Evolutionary conservation across 2,329 filamentous ascomycete genomes (phyloP).

Genomic region (Zymoseptoria ardabiliae): DNA sequence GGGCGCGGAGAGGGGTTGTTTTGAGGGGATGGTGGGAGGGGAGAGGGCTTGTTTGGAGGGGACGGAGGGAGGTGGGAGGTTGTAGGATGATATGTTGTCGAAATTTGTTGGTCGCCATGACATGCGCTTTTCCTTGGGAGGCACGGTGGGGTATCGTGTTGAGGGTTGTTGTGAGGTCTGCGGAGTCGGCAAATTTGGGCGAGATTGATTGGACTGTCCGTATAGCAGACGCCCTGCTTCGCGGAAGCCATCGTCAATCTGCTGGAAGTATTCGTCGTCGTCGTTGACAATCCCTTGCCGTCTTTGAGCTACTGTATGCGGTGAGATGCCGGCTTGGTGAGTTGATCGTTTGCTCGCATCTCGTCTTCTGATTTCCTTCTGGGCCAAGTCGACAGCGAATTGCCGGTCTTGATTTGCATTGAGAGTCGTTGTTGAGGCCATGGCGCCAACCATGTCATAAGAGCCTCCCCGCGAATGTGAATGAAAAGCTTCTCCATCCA

Average conservation of each 20-base stretch:
- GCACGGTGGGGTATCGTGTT: slow-evolving; percentile 38
- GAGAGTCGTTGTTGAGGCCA: slow-evolving; percentile 34
- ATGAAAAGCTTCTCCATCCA: slow-evolving; percentile 9
- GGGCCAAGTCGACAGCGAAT: slow-evolving; percentile 68
- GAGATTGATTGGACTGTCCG: slow-evolving; percentile 6
- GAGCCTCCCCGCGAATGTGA: slow-evolving; percentile 13
- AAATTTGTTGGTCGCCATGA: slow-evolving; percentile 10
- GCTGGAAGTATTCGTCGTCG: slow-evolving; percentile 6
- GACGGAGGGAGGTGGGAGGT: slow-evolving; percentile 19
- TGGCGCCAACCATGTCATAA: slow-evolving; percentile 7
- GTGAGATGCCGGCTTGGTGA: slow-evolving; percentile 50
- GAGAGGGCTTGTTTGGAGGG: slow-evolving; percentile 26
- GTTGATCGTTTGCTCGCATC: slow-evolving; percentile 48
- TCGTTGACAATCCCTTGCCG: slow-evolving; percentile 23
- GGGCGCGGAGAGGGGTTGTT: slow-evolving; percentile 24
- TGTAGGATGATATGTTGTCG: slow-evolving; percentile 12
- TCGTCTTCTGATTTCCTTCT: slow-evolving; percentile 62
- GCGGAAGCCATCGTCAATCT: slow-evolving; percentile 17
- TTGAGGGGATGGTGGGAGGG: slow-evolving; percentile 27
- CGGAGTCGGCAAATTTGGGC: not conserved
- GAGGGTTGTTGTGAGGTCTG: slow-evolving; percentile 6
- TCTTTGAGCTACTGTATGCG: slow-evolving; percentile 30
- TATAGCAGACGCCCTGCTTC: slow-evolving; percentile 21
- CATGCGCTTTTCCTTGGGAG: slow-evolving; percentile 32
- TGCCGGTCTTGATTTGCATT: slow-evolving; percentile 66